A percentile compares a stretch with the other conserved stretches of the same genome.
phyloP scores from a whole-genome alignment of 2,329 filamentous ascomycete species.

The Diaporthe caulivora region DNA sequence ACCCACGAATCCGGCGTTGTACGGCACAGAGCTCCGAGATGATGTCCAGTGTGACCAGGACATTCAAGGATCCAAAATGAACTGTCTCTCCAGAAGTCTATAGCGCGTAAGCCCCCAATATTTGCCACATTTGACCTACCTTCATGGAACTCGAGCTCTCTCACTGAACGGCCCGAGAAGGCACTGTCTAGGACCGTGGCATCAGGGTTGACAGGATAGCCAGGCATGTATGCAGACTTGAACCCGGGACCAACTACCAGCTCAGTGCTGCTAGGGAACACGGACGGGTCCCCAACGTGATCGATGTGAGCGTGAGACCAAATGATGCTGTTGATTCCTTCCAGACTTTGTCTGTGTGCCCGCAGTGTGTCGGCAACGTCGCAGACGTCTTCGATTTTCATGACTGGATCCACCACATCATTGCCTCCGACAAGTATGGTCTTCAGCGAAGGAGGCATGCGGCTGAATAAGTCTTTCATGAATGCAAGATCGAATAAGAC shows the following conservation, averaged over 20 bases:
- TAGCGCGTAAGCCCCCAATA: slow-evolving; percentile 40
- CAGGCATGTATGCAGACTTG: slow-evolving; percentile 41
- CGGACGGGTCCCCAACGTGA: slow-evolving; percentile 42
- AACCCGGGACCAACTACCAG: slow-evolving; percentile 45
- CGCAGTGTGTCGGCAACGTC: not conserved
- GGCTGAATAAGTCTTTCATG: not conserved
- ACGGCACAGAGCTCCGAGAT: slow-evolving; percentile 42
- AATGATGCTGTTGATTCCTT: not conserved
- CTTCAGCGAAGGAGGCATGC: not conserved
- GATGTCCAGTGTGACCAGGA: slow-evolving; percentile 42
- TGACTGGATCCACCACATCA: slow-evolving; percentile 1
- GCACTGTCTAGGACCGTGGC: slow-evolving; percentile 28
- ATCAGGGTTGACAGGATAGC: slow-evolving; percentile 41
- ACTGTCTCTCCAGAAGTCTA: slow-evolving; percentile 44
- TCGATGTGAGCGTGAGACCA: slow-evolving; percentile 41
- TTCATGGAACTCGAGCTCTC: slow-evolving; percentile 33
- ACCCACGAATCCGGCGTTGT: slow-evolving; percentile 35
- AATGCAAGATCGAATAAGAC: slow-evolving; percentile 1
- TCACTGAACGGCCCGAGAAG: slow-evolving; percentile 31
- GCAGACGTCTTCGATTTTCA: not conserved
- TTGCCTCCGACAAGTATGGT: not conserved
- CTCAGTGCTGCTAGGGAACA: slow-evolving; percentile 41
- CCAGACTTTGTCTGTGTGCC: not conserved
- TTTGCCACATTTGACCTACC: not conserved
- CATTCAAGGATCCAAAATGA: slow-evolving; percentile 43